phyloP scores from a whole-genome alignment of 306 rosid genomes.

The Quercus robur region DNA sequence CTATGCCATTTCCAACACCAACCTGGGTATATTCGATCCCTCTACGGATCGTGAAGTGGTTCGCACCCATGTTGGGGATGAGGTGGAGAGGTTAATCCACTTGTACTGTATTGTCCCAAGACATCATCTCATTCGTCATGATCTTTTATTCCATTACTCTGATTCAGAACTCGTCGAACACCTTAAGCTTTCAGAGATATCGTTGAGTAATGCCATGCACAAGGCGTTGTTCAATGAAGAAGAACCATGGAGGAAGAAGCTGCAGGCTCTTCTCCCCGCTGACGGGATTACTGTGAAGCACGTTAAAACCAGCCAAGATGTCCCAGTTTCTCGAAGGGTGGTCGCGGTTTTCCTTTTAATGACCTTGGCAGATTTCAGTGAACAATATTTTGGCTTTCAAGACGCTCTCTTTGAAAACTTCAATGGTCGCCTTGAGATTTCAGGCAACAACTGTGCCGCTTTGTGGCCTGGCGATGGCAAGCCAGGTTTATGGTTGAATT shows the following conservation, averaged over 20 bases:
- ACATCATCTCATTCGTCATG: slow-evolving; percentile 74
- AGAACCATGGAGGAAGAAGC: slow-evolving; percentile 67
- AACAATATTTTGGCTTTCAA: slow-evolving; percentile 74
- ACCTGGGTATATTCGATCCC: slow-evolving; percentile 84
- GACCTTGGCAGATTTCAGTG: slow-evolving; percentile 88
- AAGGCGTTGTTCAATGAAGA: slow-evolving; percentile 30
- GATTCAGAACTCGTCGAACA: slow-evolving; percentile 55
- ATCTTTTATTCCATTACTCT: slow-evolving; percentile 62
- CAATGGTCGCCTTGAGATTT: slow-evolving; percentile 54
- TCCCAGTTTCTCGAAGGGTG: slow-evolving; percentile 57
- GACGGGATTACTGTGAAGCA: slow-evolving; percentile 60
- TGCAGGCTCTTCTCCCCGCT: slow-evolving; percentile 49
- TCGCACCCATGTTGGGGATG: slow-evolving; percentile 49
- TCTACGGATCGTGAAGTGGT: slow-evolving; percentile 72
- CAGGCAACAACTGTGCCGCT: slow-evolving; percentile 50
- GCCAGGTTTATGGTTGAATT: slow-evolving; percentile 86
- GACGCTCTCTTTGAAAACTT: slow-evolving; percentile 55
- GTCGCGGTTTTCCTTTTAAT: slow-evolving; percentile 64
- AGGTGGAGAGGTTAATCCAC: slow-evolving; percentile 65
- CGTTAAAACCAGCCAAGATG: slow-evolving; percentile 57
- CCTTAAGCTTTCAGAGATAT: slow-evolving; percentile 46
- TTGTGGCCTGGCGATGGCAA: slow-evolving; percentile 84
- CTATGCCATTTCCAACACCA: slow-evolving; percentile 63
- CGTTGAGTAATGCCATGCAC: slow-evolving; percentile 33
- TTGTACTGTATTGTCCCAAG: slow-evolving; percentile 76